Percentiles rank a stretch among this genome's conserved stretches.
phyloP scores from a whole-genome alignment of 1,284 basidiomycete genomes.

The Trametes pubescens region DNA sequence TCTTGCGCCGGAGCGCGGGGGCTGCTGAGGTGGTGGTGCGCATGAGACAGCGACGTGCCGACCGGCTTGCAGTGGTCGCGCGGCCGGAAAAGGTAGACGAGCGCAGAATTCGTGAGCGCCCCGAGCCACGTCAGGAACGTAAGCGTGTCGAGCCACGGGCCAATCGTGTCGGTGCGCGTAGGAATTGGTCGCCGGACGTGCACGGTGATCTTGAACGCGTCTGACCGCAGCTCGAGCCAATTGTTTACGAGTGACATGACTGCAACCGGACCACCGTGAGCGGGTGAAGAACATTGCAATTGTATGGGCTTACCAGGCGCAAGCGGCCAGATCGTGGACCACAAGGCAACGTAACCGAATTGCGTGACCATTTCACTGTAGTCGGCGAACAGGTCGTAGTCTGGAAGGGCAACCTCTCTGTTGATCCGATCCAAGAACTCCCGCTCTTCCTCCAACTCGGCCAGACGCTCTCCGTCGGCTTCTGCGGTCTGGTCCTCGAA shows the following conservation, averaged over 20 bases:
- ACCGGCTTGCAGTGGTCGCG: slow-evolving; percentile 38
- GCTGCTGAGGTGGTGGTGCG: slow-evolving; percentile 31
- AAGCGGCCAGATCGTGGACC: slow-evolving; percentile 96
- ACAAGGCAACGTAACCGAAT: slow-evolving; percentile 92
- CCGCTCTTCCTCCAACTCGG: slow-evolving; percentile 67
- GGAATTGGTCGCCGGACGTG: slow-evolving; percentile 90
- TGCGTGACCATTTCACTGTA: slow-evolving; percentile 97
- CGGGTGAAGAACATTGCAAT: not conserved
- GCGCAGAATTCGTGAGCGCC: slow-evolving; percentile 84
- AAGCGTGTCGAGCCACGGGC: slow-evolving; percentile 92
- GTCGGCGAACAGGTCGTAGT: slow-evolving; percentile 85
- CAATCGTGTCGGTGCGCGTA: slow-evolving; percentile 87
- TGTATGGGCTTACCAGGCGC: slow-evolving; percentile 64
- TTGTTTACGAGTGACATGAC: slow-evolving; percentile 87
- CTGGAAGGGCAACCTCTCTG: slow-evolving; percentile 81
- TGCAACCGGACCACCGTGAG: slow-evolving; percentile 35
- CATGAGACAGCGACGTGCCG: slow-evolving; percentile 41
- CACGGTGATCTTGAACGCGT: slow-evolving; percentile 94
- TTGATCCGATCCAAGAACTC: slow-evolving; percentile 82
- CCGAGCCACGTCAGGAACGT: slow-evolving; percentile 90
- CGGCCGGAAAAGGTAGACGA: slow-evolving; percentile 83
- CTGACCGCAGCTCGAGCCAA: slow-evolving; percentile 90
- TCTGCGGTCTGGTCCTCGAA: slow-evolving; percentile 69
- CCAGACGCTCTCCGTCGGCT: slow-evolving; percentile 41
- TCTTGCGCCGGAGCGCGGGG: slow-evolving; percentile 52